These are phyloP conservation scores for Rhizopus microsporus DNA, from an alignment of 371 early-diverging fungal species.

Conservation along the genomic window DNA sequence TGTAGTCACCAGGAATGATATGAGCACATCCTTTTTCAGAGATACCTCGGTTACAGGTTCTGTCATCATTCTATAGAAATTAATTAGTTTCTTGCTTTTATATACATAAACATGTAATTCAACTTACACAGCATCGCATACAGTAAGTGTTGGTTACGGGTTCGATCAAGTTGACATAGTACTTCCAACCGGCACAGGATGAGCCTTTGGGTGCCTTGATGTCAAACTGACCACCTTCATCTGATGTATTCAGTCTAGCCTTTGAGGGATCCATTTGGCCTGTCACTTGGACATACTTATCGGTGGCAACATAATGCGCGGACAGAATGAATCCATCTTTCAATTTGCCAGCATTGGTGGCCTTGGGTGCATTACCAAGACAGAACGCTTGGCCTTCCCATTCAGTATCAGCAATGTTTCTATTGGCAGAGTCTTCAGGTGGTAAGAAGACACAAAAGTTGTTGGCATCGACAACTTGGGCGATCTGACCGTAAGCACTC, in stretches of 20 bases:
- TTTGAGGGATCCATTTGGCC: conserved; percentile 58
- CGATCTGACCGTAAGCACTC: conserved; percentile 28
- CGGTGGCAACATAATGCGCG: conserved; percentile 47
- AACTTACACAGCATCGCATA: conserved; percentile 61
- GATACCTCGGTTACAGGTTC: conserved; percentile 50
- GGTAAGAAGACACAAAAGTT: conserved; percentile 61
- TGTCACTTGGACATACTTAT: conserved; percentile 56
- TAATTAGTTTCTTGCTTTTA: neutral
- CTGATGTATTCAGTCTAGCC: conserved; percentile 42
- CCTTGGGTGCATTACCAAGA: conserved; percentile 41
- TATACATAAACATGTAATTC: neutral
- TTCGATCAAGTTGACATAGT: conserved; percentile 59
- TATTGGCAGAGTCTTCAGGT: conserved; percentile 37
- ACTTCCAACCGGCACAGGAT: conserved; percentile 52
- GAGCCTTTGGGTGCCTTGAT: conserved; percentile 51
- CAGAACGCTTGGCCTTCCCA: conserved; percentile 52
- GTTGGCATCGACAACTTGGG: conserved; percentile 41
- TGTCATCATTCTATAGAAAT: conserved; percentile 30
- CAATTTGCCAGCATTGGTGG: conserved; percentile 44
- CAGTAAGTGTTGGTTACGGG: conserved; percentile 54
- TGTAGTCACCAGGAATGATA: conserved; percentile 58
- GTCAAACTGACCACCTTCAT: conserved; percentile 63
- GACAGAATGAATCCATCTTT: conserved; percentile 55
- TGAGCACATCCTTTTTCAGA: conserved; percentile 55
- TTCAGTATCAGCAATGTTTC: conserved; percentile 51